These are phyloP conservation scores for Phaeosphaeriaceae sp. DNA, from an alignment of 2,329 filamentous ascomycete genomes.

Conservation along the genomic window DNA sequence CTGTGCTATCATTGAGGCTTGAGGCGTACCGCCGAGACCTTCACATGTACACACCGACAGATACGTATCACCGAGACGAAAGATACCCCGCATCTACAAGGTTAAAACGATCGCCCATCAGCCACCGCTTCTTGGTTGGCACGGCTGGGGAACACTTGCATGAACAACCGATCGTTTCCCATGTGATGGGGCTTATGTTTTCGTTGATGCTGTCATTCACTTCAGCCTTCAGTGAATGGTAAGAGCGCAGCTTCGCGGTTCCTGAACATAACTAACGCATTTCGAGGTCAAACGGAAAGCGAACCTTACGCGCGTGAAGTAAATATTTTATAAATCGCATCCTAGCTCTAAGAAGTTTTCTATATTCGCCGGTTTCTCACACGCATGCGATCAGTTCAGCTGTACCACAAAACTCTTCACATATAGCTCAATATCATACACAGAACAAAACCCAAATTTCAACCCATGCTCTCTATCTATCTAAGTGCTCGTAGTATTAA, in stretches of 20 bases:
- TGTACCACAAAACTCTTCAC: neutral
- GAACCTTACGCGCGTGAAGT: neutral
- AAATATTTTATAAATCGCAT: neutral
- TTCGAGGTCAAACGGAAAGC: neutral
- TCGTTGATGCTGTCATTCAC: neutral
- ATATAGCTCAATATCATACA: neutral
- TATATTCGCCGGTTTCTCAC: neutral
- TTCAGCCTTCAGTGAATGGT: neutral
- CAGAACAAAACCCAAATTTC: neutral
- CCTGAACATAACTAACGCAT: neutral
- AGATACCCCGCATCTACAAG: neutral
- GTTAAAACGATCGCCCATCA: neutral
- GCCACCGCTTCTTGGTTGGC: neutral
- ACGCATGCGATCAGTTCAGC: neutral
- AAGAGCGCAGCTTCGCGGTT: neutral
- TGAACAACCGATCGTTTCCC: neutral
- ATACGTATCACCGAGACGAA: neutral
- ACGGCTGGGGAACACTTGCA: neutral
- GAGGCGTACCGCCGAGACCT: neutral
- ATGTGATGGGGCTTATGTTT: neutral
- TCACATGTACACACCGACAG: neutral
- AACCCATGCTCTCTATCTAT: neutral
- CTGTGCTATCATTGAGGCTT: neutral
- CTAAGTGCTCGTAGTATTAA: constrained; percentile 14
- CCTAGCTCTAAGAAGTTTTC: neutral